A percentile compares a stretch with the other conserved stretches of the same genome.
phyloP scores from a whole-genome alignment of 257 asterid species.

The Fraxinus americana region DNA sequence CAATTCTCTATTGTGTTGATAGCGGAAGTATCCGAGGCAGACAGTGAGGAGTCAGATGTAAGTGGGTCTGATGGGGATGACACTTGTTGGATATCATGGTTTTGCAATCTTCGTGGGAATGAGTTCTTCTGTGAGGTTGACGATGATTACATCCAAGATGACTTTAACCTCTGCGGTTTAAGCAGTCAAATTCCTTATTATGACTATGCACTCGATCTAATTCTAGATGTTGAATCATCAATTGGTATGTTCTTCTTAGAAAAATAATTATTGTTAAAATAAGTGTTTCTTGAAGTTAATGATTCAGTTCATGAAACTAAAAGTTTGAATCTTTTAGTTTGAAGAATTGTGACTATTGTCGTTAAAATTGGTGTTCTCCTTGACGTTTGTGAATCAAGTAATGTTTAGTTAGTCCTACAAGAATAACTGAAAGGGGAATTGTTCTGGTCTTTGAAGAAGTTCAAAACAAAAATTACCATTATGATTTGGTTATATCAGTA shows the following conservation, averaged over 20 bases:
- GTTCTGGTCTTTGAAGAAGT: not conserved
- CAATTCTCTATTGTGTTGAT: slow-evolving; percentile 23
- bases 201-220: slow-evolving; percentile 60
- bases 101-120: slow-evolving; percentile 60
- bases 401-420: not conserved
- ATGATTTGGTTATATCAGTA: not conserved
- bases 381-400: not conserved
- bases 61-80: slow-evolving; percentile 65
- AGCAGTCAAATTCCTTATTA: slow-evolving; percentile 58
- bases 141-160: slow-evolving; percentile 66
- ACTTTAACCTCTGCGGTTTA: slow-evolving; percentile 60
- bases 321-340: not conserved
- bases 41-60: slow-evolving; percentile 59
- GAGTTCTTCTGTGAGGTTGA: slow-evolving; percentile 63
- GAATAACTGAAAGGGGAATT: not conserved
- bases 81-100: slow-evolving; percentile 65
- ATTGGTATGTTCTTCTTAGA: slow-evolving; percentile 38
- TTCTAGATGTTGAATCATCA: slow-evolving; percentile 63
- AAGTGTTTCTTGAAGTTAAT: not conserved
- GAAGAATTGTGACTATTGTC: not conserved
- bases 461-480: not conserved
- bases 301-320: not conserved
- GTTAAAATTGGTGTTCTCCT: not conserved
- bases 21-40: slow-evolving; percentile 60
- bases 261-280: not conserved